phyloP scores from a whole-genome alignment of 2,329 filamentous ascomycete genomes.

The Pseudocercospora fijiensis region DNA sequence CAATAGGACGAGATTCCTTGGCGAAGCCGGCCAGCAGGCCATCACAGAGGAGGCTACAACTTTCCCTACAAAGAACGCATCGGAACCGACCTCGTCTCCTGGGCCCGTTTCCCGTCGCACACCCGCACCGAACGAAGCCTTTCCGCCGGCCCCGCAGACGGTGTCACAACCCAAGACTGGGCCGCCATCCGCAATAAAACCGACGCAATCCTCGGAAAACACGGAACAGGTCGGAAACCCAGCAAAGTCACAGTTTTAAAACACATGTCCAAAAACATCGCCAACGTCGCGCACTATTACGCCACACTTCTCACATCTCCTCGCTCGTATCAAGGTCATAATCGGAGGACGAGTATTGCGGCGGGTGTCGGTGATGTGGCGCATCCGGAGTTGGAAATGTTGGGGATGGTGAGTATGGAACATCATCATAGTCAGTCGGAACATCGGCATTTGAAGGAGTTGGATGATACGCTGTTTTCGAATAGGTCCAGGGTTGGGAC shows the following conservation, averaged over 20 bases:
- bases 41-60: background rate
- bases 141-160: constrained; percentile 43
- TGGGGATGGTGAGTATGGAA: constrained; percentile 28
- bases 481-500: background rate
- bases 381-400: constrained; percentile 50
- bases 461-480: constrained; percentile 16
- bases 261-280: constrained; percentile 35
- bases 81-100: constrained; percentile 38
- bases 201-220: background rate
- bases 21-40: background rate
- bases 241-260: constrained; percentile 17
- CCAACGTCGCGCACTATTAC: constrained; percentile 47
- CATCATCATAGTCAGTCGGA: constrained; percentile 19
- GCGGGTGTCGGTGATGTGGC: constrained; percentile 45
- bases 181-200: constrained; percentile 8
- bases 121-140: constrained; percentile 43
- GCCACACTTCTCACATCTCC: constrained; percentile 45
- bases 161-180: constrained; percentile 35
- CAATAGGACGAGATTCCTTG: constrained; percentile 2
- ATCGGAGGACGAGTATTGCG: constrained; percentile 45
- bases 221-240: constrained; percentile 10
- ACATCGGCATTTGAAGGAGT: constrained; percentile 19
- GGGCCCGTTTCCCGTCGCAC: constrained; percentile 50
- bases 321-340: constrained; percentile 44
- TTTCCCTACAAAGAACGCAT: constrained; percentile 17